Base-by-base conservation (phyloP, 2,329 filamentous ascomycete species). In the Alternaria novae-zelandiae region DNA sequence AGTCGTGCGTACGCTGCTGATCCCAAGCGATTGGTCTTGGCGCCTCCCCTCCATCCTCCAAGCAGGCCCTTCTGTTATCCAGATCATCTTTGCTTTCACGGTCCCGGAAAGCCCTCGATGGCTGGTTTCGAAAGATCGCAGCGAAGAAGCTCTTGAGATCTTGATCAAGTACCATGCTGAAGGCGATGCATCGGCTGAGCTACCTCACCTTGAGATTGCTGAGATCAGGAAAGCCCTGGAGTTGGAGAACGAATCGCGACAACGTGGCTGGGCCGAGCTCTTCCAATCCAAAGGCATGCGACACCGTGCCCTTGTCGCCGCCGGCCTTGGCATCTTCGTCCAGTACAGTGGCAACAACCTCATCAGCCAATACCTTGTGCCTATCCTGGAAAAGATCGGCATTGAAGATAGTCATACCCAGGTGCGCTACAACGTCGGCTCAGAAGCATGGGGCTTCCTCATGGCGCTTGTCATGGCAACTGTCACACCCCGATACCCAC, bases 261-360 rank as follows among this genome's bases (percentile, higher is more conserved):
- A 74, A 32, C 79, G 83, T 7, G 86, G 85, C 61, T 91, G 89
- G 79, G 66, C 84, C 6, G 88, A 90, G 71, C 87, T 91, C 61
- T 71, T 91, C 68, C 80, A 81, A 63, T 91, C 89, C 10, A 83
- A 82, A 69, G 89, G 89, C 17, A 91, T 91, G 82, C 84, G 88
- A 32, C 89, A 88, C 80, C 84, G 89, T 3, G 80, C 90, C 45
- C 83, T 86, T 23, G 86, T 91, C 53, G 83, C 89, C 21, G 78
- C 90, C 32, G 88, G 86, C 0, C 83, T 91, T 13, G 89, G 88
- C 64, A 77, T 91, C 68, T 89, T 91, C 68, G 89, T 88, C 2
- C 89, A 91, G 76, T 91, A 89, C 77, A 88, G 85, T 50, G 89
- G 89, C 23, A 91, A 91, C 72, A 89, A 75, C 4, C 80, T 91